Base-by-base conservation (phyloP, 352 stramenopile species). In the Pythium rhizo-oryzae region DNA sequence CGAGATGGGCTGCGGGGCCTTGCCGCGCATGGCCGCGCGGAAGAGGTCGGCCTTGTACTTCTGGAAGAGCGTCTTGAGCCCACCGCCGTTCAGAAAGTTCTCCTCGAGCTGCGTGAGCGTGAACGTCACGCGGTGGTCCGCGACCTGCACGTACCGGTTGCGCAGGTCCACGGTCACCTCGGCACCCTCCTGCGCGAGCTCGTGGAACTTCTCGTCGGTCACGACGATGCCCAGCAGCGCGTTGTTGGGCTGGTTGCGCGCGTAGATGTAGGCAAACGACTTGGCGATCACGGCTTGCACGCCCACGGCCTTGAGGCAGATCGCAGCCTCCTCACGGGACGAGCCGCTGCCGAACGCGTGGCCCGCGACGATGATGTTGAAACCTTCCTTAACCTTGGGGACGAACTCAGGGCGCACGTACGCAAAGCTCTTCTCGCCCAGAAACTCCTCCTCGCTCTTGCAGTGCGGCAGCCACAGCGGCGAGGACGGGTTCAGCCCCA, bases 211-310 rank as follows among this genome's bases (percentile, higher is more conserved):
- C 39, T 92, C 84, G 65, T 94, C 84, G 24, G 84, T 92, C 62
- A 94, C 82, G 53, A 92, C 80, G 62, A 94, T 92, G 21, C 85
- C 85, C 65, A 94, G 61, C 61, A 94, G 72, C 37, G 85, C 85
- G 46, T 94, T 94, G 77, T 94, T 94, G 43, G 84, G 84, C 70
- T 94, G 85, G 77, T 94, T 94, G 39, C 85, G 82, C 11, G 85
- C 84, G 74, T 94, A 94, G 55, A 94, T 94, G 72, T 94, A 94
- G 25, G 85, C 85, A 68, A 94, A 94, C 58, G 85, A 94, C 71
- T 92, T 92, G 67, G 85, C 85, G 53, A 94, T 94, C 49, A 94
- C 85, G 8, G 85, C 85, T 68, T 92, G 81, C 23, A 94, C 80
- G 43, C 85, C 85, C 4, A 91, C 75, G 13, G 85, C 85, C 78